Evolutionary conservation across 371 early-diverging fungal species (phyloP), one percentile per base, ranked within the genome.

Genomic region (Mucor piriformis): DNA sequence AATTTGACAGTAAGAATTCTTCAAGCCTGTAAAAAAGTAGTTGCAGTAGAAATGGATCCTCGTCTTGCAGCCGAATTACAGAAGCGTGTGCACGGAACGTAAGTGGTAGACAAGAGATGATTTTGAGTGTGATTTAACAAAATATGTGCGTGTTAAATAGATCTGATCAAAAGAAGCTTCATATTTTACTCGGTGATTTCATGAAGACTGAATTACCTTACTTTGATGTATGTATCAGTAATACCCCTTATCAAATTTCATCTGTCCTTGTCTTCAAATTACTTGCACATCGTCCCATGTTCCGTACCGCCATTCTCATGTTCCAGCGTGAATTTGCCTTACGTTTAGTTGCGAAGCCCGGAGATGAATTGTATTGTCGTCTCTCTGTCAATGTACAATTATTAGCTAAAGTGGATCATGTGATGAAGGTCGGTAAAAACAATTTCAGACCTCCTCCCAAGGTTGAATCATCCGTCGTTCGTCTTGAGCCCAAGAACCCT

Each of bases 261-360:
- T 95, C 98, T 13, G 94, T 98, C 0, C 84, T 99, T 34, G 88
- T 94, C 1, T 97, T 99, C 79, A 99, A 99, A 76, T 83, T 99
- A 43, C 81, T 99, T 20, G 87, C 85, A 56, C 99, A 97, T 70
- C 88, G 96, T 38, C 97, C 97, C 3, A 65, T 95, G 13, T 96
- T 95, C 82, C 84, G 96, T 69, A 90, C 89, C 63, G 94, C 98
- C 0, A 88, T 97, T 57, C 94, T 99, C 56, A 98, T 99, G 99
- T 99, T 99, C 76, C 99, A 99, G 78, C 90, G 96, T 67, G 99
- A 99, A 83, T 99, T 99, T 77, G 99, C 99, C 11, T 75, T 98
- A 47, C 92, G 99, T 29, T 72, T 99, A n/a, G 88, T 96, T 20
- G 99, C 99, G 3, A 90, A 91, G 55, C 97, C 98, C 2, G 99